Evolutionary conservation across 169 alveolate genomes (phyloP).

Genomic region (Plasmodium ovale): DNA sequence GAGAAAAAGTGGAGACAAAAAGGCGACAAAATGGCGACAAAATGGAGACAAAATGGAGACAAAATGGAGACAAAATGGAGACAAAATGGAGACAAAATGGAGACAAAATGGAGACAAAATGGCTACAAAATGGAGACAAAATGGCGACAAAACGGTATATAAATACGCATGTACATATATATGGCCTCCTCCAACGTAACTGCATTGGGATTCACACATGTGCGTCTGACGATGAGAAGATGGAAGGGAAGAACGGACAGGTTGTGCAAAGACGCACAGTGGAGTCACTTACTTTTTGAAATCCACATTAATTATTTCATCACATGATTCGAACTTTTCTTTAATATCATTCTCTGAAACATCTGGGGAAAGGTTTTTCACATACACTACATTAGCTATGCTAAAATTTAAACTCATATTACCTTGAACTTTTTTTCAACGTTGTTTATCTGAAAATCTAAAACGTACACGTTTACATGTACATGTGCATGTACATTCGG

Average conservation of each 20-base stretch:
- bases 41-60: too few species aligned
- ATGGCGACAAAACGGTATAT: too few species aligned
- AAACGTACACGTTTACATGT: slow-evolving; percentile 4
- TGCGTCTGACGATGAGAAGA: too few species aligned
- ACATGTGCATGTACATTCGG: not conserved
- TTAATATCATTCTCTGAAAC: slow-evolving; percentile 76
- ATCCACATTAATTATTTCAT: slow-evolving; percentile 65
- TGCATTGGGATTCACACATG: too few species aligned
- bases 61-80: not conserved
- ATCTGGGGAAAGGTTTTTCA: slow-evolving; percentile 77
- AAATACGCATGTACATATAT: too few species aligned
- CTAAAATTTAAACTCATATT: slow-evolving; percentile 77
- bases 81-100: not conserved
- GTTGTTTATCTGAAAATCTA: not conserved
- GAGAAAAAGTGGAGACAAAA: not conserved
- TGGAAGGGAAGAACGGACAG: not conserved
- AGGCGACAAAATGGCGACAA: too few species aligned
- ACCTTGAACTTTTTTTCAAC: not conserved
- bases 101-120: too few species aligned
- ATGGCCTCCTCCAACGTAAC: too few species aligned
- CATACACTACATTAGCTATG: slow-evolving; percentile 79
- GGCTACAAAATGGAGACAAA: too few species aligned
- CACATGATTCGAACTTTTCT: slow-evolving; percentile 71
- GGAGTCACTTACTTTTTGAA: slow-evolving; percentile 73
- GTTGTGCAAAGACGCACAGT: not conserved